Evolutionary conservation across 371 early-diverging fungal species (phyloP), one percentile per base, ranked within the genome.

Genomic region (Rhizopus microsporus): DNA sequence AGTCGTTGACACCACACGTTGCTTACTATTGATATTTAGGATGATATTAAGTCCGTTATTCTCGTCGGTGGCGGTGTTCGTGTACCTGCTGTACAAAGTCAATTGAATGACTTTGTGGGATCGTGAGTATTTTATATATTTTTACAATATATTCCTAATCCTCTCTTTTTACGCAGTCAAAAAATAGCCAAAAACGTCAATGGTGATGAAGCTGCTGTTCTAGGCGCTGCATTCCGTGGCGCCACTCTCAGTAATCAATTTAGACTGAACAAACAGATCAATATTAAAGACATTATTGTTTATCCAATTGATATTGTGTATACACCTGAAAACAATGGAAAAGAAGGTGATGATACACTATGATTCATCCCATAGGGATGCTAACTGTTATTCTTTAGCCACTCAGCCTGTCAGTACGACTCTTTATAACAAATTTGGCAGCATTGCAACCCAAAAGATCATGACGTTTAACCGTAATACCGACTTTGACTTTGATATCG

Each of bases 31-130:
- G 0, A 33, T 32, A 4, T 7, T 23, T 60, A 80, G 74, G 68
- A 71, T 29, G 85, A 94, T 33, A 80, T 97, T 33, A 74, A 87
- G 52, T 93, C 97, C 7, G 72, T 97, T 40, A 88, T 98, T 5
- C 80, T 97, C n/a, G 93, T 95, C 16, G 99, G 99, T 51, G 99
- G 99, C 33, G 89, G 93, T 60, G 85, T 90, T 15, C 91, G 99
- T 52, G 83, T 95, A 23, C 99, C 98, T 5, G 72, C 85, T 43
- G 84, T 97, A 42, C 94, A 95, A 69, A 61, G 77, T 29, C 77
- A 67, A 40, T 74, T 98, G 53, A 68, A 77, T 3, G 78, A 85
- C 7, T 68, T 84, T 47, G 86, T 93, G 59, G 96, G 96, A 64
- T 80, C 86, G 83, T 83, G 78, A 69, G 82, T 71, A n/a, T 23